Base-by-base conservation (phyloP, 2,329 filamentous ascomycete species). In the Neopestalotiopsis sp. region DNA sequence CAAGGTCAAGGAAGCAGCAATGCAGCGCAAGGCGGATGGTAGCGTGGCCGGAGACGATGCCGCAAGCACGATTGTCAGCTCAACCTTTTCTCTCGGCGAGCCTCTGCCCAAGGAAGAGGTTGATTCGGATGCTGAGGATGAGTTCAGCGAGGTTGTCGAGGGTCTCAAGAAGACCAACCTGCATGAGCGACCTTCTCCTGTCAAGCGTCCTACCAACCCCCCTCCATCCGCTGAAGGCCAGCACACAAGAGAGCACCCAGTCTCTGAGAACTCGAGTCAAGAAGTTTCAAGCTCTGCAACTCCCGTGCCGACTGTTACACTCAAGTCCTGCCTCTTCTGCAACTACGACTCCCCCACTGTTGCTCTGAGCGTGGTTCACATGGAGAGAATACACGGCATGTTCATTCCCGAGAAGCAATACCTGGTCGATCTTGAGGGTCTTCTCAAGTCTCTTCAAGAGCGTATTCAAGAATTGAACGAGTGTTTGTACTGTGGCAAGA, bases 301-400 rank as follows among this genome's bases (percentile, higher is more conserved):
- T 32, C 77, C 85, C 45, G 77, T 79, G 7, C 78, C 80, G 24
- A 70, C 77, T 13, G 77, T 84, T 78, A 78, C 88, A 49, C 74
- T 88, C 75, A 79, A 82, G 78, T 80, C 85, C 7, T 99, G 96
- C 78, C 85, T 99, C 17, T 98, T 99, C 86, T 99, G 96, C 86
- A 97, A 96, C 80, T 92, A 93, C 76, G 86, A 92, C 64, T 97
- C 94, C 0, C 89, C 93, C 0, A 92, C 89, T 13, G 83, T 94
- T 5, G 82, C 89, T n/a, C 84, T 95, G 40, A 98, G 95, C 76
- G 85, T 94, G 42, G 84, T 90, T 56, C 96, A 99, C 78, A 99
- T 99, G 96, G 91, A 92, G 78, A 92, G 93, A 70, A 91, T 92
- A 75, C 96, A 99, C 78, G 94, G 95, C 83, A 94, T 98, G 90